These are phyloP conservation scores for Populus deltoides DNA, from an alignment of 345 rosid species.

Conservation along the genomic window DNA sequence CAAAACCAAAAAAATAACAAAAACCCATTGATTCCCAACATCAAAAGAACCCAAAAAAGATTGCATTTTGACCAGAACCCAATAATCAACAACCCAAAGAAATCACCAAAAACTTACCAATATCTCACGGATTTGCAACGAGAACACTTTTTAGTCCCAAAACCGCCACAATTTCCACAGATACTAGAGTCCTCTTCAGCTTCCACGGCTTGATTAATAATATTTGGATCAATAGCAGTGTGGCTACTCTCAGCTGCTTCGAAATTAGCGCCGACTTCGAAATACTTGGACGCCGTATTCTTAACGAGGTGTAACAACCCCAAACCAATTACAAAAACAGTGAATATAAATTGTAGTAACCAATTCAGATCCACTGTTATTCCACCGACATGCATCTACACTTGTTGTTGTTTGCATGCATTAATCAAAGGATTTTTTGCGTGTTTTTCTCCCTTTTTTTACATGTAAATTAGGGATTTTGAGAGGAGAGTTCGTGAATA, in stretches of 20 bases:
- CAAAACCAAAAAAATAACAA: neutral
- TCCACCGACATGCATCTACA: constrained; percentile 75
- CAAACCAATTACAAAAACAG: constrained; percentile 46
- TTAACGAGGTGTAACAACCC: constrained; percentile 59
- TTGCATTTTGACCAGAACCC: neutral
- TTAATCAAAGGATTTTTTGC: neutral
- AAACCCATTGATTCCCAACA: neutral
- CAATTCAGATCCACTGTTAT: constrained; percentile 72
- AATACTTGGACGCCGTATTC: constrained; percentile 82
- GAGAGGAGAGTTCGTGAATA: neutral
- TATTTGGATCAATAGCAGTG: neutral
- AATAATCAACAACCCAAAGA: neutral
- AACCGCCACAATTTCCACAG: constrained; percentile 39
- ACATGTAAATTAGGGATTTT: neutral
- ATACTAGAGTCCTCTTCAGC: constrained; percentile 9
- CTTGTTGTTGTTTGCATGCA: neutral
- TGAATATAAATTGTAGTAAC: constrained; percentile 59
- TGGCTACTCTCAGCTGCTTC: constrained; percentile 27
- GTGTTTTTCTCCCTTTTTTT: neutral
- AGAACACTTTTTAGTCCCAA: constrained; percentile 40
- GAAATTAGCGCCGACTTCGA: constrained; percentile 81
- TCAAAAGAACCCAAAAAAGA: neutral
- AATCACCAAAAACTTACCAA: constrained; percentile 31
- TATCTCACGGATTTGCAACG: constrained; percentile 61
- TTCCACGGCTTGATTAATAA: constrained; percentile 1